Evolutionary conservation across 1,284 basidiomycete genomes (phyloP).

Genomic region (Fomitopsis betulina): DNA sequence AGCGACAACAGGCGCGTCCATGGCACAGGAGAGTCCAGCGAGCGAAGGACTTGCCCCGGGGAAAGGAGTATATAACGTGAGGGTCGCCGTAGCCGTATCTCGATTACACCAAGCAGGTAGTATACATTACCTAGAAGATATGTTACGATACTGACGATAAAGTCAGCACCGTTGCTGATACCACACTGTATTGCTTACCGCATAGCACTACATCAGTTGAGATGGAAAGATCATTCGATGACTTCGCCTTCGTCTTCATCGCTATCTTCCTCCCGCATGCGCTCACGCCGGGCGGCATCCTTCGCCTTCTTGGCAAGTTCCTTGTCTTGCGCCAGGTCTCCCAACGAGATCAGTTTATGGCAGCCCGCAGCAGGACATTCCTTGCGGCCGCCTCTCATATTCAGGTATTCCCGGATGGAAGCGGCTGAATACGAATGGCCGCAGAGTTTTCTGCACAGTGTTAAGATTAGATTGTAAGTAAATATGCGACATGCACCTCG

Average conservation of each 20-base stretch:
- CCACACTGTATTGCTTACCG: background rate
- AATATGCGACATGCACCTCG: background rate
- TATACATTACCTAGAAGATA: background rate
- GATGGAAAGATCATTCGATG: slow-evolving; percentile 42
- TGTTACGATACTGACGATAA: background rate
- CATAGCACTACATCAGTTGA: background rate
- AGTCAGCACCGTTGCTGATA: background rate
- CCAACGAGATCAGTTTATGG: slow-evolving; percentile 47
- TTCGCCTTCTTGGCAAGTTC: slow-evolving; percentile 59
- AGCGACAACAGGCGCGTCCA: too few species aligned
- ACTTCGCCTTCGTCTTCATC: slow-evolving; percentile 62
- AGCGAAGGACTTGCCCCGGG: too few species aligned
- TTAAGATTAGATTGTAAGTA: slow-evolving; percentile 1
- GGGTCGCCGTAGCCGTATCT: too few species aligned
- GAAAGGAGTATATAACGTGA: too few species aligned
- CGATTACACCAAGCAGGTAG: background rate
- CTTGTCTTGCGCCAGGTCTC: slow-evolving; percentile 49
- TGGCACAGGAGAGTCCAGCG: too few species aligned
- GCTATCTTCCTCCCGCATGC: slow-evolving; percentile 40
- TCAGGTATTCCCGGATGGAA: slow-evolving; percentile 56
- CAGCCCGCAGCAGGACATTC: slow-evolving; percentile 72
- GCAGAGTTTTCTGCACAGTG: slow-evolving; percentile 49
- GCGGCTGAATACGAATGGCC: slow-evolving; percentile 67
- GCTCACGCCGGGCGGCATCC: slow-evolving; percentile 45
- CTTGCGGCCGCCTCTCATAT: slow-evolving; percentile 29